Evolutionary conservation across 1,284 basidiomycete species (phyloP), one percentile per base, ranked within the genome.

Genomic region (Athelia sp.): DNA sequence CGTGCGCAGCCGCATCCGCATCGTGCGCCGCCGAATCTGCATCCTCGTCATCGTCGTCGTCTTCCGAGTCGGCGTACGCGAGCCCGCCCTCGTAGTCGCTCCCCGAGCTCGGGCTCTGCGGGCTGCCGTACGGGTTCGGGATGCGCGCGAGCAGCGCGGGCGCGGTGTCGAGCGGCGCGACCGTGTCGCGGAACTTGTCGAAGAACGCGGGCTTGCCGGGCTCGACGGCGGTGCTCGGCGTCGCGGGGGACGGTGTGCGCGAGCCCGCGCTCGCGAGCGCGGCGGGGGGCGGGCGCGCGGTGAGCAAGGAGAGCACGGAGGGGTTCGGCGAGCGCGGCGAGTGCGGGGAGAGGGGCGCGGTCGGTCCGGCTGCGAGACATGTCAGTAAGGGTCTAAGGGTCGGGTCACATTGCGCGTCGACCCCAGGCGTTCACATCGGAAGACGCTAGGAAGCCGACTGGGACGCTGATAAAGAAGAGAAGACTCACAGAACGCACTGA

Each of bases 321-420:
- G 36, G 19, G 29, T 10, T 70, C 72, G 23, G 68, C 67, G 69
- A 70, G 49, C 65, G 61, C 4, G 78, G 76, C 17, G 78, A 68
- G 60, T 9, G 71, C 70, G 74, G 67, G 24, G 75, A 75, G 23
- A 76, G 62, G 17, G 76, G 76, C 11, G 75, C 75, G 32, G 74
- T 72, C 36, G 54, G 59, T 29, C 63, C 57, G 47, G 61, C 69
- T 72, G 46, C 18, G 17, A 38, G n/a, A 51, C 42, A 36, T 14
- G 17, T 9, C 26, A 40, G 49, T 44, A 48, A 51, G 47, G 51
- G 47, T n/a, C n/a, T n/a, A 45, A 29, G 26, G 26, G 26, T 29
- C 13, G 26, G 6, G 26, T 29, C 4, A 13, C 4, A 13, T 13
- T 29, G 26, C 13, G 26, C 4, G 13, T 29, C 13, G 4, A 4